phyloP scores from a whole-genome alignment of 73 alveolate species.

The Stentor roeselii region DNA sequence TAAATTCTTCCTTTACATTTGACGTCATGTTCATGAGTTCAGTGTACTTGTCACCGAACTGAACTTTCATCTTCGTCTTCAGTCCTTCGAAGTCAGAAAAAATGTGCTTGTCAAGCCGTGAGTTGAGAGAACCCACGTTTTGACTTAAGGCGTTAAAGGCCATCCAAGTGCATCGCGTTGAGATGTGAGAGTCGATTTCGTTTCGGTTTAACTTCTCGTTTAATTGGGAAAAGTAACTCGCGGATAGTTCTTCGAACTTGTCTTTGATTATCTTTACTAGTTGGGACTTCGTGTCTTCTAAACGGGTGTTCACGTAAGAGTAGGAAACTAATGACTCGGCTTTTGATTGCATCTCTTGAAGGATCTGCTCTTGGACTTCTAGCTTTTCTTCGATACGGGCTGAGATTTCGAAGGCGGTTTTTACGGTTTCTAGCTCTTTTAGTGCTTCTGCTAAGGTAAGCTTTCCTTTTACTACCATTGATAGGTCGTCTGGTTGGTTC shows the following conservation, averaged over 20 bases:
- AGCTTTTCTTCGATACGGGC: not conserved
- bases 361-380: not conserved
- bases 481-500: not conserved
- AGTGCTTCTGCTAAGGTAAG: constrained; percentile 8
- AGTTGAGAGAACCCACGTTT: not conserved
- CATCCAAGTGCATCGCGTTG: not conserved
- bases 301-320: not conserved
- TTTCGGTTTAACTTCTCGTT: not conserved
- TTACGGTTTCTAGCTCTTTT: not conserved
- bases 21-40: not conserved
- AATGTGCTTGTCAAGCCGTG: constrained; percentile 10
- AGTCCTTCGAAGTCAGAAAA: constrained; percentile 12
- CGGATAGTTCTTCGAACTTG: not conserved
- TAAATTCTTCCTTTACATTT: not conserved
- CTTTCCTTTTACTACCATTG: not conserved
- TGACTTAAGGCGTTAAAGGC: not conserved
- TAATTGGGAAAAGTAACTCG: not conserved
- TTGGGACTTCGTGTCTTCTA: not conserved
- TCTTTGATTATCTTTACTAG: not conserved
- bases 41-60: not conserved
- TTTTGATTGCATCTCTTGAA: not conserved
- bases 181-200: not conserved
- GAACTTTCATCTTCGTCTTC: constrained; percentile 7
- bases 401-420: not conserved
- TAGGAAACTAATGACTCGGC: not conserved